Evolutionary conservation across 2,329 filamentous ascomycete genomes (phyloP), one percentile per base, ranked within the genome.

Genomic region (Purpureocillium takamizusanense): DNA sequence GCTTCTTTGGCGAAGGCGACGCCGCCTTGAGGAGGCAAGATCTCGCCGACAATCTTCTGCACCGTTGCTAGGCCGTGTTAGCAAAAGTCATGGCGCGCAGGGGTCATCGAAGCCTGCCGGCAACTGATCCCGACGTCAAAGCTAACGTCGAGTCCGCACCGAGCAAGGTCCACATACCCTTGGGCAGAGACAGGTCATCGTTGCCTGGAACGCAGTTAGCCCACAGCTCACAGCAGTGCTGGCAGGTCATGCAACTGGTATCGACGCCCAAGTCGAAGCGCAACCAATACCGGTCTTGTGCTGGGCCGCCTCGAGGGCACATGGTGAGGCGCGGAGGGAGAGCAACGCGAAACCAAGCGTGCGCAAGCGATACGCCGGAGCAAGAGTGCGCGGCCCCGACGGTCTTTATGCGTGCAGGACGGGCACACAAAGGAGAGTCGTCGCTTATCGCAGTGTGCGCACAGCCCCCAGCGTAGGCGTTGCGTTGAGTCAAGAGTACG

Each of bases 1-100:
- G 90, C 89, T 53, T 98, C 92, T 60, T 95, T 95, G 32, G 89
- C 86, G 58, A 97, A 97, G 2, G 85, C 82, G 45, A 94, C 76
- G 36, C 87, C 86, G 12, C 61, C 65, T 35, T 83, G 78, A 1
- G 83, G 67, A 2, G 87, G 81, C 2, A 98, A 75, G 53, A 98
- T 95, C 61, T 98, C 92, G 42, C 83, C 83, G 51, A 98, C 90
- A 48, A 98, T 98, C 65, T 83, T 83, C 53, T 82, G 78, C n/a
- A 83, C 78, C 6, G 78, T 83, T 28, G 78, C 78, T 80, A 42
- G 30, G 12, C 4, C 0, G 4, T n/a, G 48, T 65, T 40, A 67
- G 59, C 13, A n/a, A n/a, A n/a, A n/a, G n/a, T n/a, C n/a, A n/a
- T 25, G 11, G 28, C 7, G 5, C 11, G 12, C 28, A 12, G n/a